Evolutionary conservation across 2,329 filamentous ascomycete genomes (phyloP), one percentile per base, ranked within the genome.

Genomic region (Alternaria dauci): DNA sequence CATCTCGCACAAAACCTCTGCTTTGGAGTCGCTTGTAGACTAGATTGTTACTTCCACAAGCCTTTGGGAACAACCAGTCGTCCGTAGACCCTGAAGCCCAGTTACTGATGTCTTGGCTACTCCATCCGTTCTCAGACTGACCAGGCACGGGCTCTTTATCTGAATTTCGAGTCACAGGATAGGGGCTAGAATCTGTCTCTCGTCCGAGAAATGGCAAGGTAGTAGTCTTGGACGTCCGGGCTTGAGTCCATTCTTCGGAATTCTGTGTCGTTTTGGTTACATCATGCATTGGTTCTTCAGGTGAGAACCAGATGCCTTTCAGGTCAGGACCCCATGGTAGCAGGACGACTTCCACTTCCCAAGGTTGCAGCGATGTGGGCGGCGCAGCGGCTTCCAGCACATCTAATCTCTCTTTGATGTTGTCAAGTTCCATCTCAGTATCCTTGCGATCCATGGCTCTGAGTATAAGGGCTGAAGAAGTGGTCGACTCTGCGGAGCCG

Each of bases 341-440:
- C 58, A 93, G 87, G 1, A 94, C 87, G 5, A 94, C 89, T 71
- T 94, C 91, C 2, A 94, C 81, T 65, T 91, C 86, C 89, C 91
- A 93, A 0, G 91, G 89, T 41, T 86, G 83, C 42, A 79, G 78
- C 28, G 82, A 81, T 0, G 89, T 88, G n/a, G 91, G 90, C 30
- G 88, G 76, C 9, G 85, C 73, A 5, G 75, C 80, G 6, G 84
- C 83, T 74, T 91, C 88, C 9, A 92, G 81, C 43, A 86, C 81
- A 30, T 81, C 70, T 5, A 85, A 63, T 5, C 82, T 79, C 23
- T 79, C 77, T 63, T 86, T 84, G 9, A 87, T 78, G 36, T 76
- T 77, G 47, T 81, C 79, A 26, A 87, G 73, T 25, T 83, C 76
- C 46, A 79, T 76, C 23, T 78, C 76, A 8, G 79, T 78, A 53